A percentile compares a stretch with the other conserved stretches of the same genome.
These are phyloP conservation scores for Lepiota brunneoincarnata DNA, from an alignment of 768 basidiomycete species.

Conservation along the genomic window DNA sequence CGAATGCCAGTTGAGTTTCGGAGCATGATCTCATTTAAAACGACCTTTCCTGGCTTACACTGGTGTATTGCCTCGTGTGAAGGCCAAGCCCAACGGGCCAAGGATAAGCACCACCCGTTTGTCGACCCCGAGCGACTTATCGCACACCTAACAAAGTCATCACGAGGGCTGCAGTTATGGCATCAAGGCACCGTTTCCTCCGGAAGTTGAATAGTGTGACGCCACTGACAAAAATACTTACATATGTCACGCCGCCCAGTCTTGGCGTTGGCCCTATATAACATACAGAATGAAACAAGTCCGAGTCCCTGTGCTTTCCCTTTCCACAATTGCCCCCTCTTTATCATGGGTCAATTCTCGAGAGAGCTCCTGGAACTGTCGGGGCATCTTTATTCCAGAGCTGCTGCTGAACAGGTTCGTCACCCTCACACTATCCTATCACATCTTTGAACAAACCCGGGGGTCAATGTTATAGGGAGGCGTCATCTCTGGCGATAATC, in stretches of 20 bases:
- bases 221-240: no score
- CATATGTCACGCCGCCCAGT: neutral
- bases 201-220: no score
- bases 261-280: neutral
- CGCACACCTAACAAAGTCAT: no score
- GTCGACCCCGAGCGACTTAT: no score
- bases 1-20: no score
- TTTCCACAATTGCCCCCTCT: neutral
- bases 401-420: conserved; percentile 47
- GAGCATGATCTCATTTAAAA: no score
- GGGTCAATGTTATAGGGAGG: conserved; percentile 52
- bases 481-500: conserved; percentile 75
- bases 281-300: neutral
- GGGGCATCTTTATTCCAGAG: conserved; percentile 36
- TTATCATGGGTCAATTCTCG: conserved; percentile 48
- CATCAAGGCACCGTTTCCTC: neutral
- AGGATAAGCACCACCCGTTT: no score
- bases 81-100: no score
- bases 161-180: no score
- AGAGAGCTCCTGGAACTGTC: conserved; percentile 25
- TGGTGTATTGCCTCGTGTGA: no score
- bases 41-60: neutral
- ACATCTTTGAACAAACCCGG: neutral
- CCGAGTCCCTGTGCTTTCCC: neutral
- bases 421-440: neutral